Conservation (phyloP, 1,139 yeast species). For the Pichia sp. region DNA sequence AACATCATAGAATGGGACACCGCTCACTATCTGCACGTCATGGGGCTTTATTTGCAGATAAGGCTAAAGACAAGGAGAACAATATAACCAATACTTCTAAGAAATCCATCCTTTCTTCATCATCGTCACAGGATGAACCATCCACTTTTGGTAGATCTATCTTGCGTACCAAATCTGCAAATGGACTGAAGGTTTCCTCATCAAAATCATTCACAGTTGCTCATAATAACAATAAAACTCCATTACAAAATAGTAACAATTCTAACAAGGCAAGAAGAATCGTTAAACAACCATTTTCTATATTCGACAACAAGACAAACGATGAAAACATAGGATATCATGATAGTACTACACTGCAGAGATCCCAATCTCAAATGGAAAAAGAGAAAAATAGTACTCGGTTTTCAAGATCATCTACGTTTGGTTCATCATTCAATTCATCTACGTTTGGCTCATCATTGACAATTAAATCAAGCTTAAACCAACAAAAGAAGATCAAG, state of each 20-base stretch:
- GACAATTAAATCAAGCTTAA: neutral
- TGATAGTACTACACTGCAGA: conserved; percentile 13
- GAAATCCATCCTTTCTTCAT: neutral
- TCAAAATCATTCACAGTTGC: neutral
- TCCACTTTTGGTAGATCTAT: conserved; percentile 11
- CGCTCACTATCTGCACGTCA: conserved; percentile 6
- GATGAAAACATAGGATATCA: neutral
- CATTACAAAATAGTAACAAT: conserved; percentile 9
- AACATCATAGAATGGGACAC: conserved; percentile 1
- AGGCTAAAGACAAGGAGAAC: conserved; percentile 3
- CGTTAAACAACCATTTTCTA: conserved; percentile 12
- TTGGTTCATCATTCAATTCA: no score
- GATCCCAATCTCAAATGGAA: conserved; percentile 6
- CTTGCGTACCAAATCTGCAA: conserved; percentile 28
- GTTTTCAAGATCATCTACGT: conserved; percentile 12
- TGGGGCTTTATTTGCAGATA: neutral
- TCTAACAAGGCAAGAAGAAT: conserved; percentile 25
- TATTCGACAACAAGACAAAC: neutral
- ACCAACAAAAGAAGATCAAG: conserved; percentile 10
- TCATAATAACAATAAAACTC: no score
- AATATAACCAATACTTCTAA: neutral
- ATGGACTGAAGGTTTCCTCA: conserved; percentile 15
- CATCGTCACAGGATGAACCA: neutral
- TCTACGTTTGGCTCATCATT: no score
- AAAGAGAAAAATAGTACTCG: neutral